A percentile compares a stretch with the other conserved stretches of the same genome.
These are phyloP conservation scores for Pseudisothecium myosuroides DNA, from an alignment of 225 moss, liverwort and hornwort species.

Conservation along the genomic window DNA sequence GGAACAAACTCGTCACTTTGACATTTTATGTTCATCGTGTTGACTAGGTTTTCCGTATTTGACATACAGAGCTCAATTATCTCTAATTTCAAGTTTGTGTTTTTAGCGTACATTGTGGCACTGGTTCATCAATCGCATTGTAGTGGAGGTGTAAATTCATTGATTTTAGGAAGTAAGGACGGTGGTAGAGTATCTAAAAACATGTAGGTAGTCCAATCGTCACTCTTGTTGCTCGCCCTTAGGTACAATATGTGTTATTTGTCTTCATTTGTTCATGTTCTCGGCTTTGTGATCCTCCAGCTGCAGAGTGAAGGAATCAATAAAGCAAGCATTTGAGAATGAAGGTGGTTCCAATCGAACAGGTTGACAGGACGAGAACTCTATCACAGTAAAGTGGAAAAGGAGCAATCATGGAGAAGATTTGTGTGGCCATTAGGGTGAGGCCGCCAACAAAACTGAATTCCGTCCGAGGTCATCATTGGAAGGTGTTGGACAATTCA, in stretches of 20 bases:
- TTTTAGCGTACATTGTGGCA: neutral
- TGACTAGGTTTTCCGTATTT: neutral
- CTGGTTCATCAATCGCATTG: neutral
- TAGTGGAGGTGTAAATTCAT: neutral
- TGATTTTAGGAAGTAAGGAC: neutral
- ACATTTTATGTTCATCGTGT: too few relatives aligned
- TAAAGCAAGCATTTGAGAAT: neutral
- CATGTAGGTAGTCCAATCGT: neutral
- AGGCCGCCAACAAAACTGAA: slow-evolving; percentile 54
- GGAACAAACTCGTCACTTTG: neutral
- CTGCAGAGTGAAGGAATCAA: neutral
- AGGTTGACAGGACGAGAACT: neutral
- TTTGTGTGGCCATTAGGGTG: slow-evolving; percentile 84
- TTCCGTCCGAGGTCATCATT: slow-evolving; percentile 34
- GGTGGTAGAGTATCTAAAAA: neutral
- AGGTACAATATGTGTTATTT: neutral
- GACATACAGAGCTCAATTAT: neutral
- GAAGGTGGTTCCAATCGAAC: neutral
- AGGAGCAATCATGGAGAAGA: slow-evolving; percentile 64
- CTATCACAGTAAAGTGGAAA: neutral
- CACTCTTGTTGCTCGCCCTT: neutral
- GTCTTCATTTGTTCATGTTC: neutral
- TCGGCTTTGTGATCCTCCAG: neutral
- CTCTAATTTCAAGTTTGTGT: neutral
- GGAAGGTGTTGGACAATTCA: slow-evolving; percentile 58